Conservation (phyloP, 805 yeast species). For the Starmerella apicola region DNA sequence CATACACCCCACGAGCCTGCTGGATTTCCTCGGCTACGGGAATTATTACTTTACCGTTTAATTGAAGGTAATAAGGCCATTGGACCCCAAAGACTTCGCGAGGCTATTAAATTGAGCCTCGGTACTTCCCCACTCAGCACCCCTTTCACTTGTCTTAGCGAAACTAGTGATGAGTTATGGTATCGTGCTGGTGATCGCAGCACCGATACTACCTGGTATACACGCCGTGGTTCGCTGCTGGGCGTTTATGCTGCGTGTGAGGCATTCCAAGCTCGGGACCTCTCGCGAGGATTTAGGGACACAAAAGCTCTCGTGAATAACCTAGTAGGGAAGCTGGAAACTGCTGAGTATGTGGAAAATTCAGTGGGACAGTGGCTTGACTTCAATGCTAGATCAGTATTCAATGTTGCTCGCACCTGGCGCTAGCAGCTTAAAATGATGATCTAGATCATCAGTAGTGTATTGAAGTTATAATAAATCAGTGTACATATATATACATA, state of each 20-base stretch:
- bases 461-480: too few relatives aligned
- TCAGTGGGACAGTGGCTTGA: conserved; percentile 63
- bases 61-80: conserved; percentile 30
- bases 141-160: conserved; percentile 57
- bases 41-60: conserved; percentile 34
- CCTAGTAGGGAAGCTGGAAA: conserved; percentile 42
- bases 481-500: too few relatives aligned
- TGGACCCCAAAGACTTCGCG: conserved; percentile 17
- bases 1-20: conserved; percentile 2
- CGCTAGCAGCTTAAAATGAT: too few relatives aligned
- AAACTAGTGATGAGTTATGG: conserved; percentile 71
- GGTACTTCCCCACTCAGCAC: conserved; percentile 47
- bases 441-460: too few relatives aligned
- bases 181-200: conserved; percentile 68
- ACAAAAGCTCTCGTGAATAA: conserved; percentile 56
- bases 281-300: conserved; percentile 38
- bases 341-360: conserved; percentile 47
- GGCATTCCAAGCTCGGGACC: conserved; percentile 67
- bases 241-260: conserved; percentile 60
- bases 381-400: conserved; percentile 50
- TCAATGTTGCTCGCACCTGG: conserved; percentile 41
- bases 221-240: conserved; percentile 64
- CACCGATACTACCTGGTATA: conserved; percentile 80
- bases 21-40: conserved; percentile 27
- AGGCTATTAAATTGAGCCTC: conserved; percentile 49